Percentiles rank a stretch among this genome's conserved stretches.
Conservation (phyloP, 1,284 basidiomycete species). For the Ceratobasidium sp. region DNA sequence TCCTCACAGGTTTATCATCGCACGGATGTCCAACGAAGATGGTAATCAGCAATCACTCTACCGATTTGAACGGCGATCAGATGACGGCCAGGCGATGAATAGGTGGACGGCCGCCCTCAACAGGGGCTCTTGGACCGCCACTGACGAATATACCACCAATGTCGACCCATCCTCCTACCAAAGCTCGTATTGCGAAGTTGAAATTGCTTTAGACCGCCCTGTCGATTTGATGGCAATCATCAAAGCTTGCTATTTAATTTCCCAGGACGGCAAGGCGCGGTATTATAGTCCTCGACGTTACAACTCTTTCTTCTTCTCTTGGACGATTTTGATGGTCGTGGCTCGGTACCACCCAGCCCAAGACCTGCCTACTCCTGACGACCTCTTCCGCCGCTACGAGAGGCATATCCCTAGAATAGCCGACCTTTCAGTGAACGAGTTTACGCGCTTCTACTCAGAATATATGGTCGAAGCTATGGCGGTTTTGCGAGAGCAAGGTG, state of each 20-base stretch:
- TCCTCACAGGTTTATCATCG: constrained; percentile 13
- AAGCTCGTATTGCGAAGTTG: background rate
- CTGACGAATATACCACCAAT: background rate
- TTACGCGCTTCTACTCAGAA: too few relatives aligned
- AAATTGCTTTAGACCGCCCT: background rate
- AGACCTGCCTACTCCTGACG: too few relatives aligned
- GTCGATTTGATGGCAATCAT: background rate
- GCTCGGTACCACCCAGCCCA: background rate
- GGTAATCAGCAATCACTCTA: background rate
- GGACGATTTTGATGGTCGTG: constrained; percentile 28
- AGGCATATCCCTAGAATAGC: too few relatives aligned
- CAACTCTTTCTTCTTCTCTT: constrained; percentile 38
- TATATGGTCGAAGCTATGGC: too few relatives aligned
- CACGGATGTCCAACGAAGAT: too few relatives aligned
- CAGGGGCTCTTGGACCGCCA: background rate
- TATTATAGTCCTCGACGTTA: background rate
- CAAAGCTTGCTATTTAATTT: background rate
- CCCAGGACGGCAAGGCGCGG: background rate
- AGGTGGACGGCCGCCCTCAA: background rate
- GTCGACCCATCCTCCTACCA: background rate
- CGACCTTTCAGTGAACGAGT: too few relatives aligned
- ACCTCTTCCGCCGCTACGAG: too few relatives aligned
- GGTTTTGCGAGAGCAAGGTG: too few relatives aligned
- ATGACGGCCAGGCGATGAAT: background rate
- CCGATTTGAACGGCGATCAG: constrained; percentile 23